Conservation (phyloP, 1,139 yeast genomes). For the Schwanniomyces etchellsii region DNA sequence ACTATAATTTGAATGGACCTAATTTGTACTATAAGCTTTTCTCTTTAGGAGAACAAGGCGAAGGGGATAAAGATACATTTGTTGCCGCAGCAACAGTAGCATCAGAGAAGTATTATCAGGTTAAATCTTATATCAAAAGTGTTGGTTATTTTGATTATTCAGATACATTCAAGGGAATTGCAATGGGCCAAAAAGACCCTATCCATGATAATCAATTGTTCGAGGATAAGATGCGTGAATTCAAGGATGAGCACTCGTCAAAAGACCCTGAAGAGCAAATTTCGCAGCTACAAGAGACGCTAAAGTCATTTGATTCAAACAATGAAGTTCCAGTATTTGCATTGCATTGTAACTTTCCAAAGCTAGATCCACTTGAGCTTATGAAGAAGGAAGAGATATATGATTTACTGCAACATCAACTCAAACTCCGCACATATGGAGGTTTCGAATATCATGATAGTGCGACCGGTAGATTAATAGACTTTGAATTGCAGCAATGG, state of each 20-base stretch:
- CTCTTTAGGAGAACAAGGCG: constrained; percentile 58
- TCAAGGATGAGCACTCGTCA: constrained; percentile 3
- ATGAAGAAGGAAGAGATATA: constrained; percentile 18
- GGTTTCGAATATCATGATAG: constrained; percentile 16
- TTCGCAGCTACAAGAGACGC: constrained; percentile 1
- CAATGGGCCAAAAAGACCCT: constrained; percentile 38
- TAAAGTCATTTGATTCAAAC: constrained; percentile 2
- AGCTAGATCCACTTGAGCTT: constrained; percentile 27
- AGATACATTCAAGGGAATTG: constrained; percentile 29
- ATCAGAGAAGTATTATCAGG: constrained; percentile 46
- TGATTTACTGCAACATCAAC: constrained; percentile 19
- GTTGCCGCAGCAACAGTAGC: constrained; percentile 51
- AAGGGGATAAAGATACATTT: constrained; percentile 67
- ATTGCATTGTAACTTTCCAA: constrained; percentile 36
- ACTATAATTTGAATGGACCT: constrained; percentile 59
- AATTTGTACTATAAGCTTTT: constrained; percentile 48
- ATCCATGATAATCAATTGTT: constrained; percentile 19
- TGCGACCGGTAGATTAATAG: constrained; percentile 7
- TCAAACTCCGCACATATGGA: constrained; percentile 27
- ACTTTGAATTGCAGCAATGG: constrained; percentile 36
- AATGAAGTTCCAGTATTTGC: constrained; percentile 19
- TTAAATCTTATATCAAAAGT: constrained; percentile 30
- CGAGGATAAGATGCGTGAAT: constrained; percentile 10
- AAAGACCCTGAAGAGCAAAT: constrained; percentile 3
- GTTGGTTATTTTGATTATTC: constrained; percentile 25